These are phyloP conservation scores for Kingdonia uniflora DNA, from an alignment of 164 flowering plant species.

Conservation along the genomic window DNA sequence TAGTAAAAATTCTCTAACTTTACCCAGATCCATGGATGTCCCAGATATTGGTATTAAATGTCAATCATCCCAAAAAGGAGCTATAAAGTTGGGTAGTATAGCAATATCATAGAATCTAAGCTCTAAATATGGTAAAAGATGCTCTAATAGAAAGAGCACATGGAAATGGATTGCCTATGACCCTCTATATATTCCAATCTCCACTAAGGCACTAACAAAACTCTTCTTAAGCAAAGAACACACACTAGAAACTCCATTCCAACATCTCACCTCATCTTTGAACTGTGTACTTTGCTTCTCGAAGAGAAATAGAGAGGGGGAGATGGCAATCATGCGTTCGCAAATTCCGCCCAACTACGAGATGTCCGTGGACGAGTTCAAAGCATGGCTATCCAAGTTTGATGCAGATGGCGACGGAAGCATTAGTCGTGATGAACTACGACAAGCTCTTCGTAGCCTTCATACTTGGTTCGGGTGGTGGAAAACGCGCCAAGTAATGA, in stretches of 20 bases:
- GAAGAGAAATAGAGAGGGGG: not conserved
- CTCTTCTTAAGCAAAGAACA: not conserved
- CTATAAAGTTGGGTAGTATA: not conserved
- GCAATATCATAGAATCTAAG: not conserved
- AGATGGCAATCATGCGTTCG: constrained; percentile 5
- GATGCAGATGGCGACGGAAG: not conserved
- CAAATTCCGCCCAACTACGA: not conserved
- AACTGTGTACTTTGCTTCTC: not conserved
- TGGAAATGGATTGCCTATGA: not conserved
- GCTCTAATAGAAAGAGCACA: not conserved
- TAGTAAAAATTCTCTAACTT: not conserved
- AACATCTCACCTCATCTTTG: not conserved
- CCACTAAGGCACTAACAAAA: not conserved
- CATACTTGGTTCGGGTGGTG: constrained; percentile 6
- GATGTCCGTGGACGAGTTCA: constrained; percentile 8
- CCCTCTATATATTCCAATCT: not conserved
- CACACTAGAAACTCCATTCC: not conserved
- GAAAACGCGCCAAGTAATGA: constrained; percentile 4
- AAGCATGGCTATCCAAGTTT: constrained; percentile 3
- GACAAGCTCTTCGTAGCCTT: constrained; percentile 4
- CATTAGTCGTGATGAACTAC: not conserved
- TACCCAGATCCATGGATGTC: not conserved
- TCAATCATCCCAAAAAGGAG: not conserved
- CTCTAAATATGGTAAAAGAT: not conserved
- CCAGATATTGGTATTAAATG: not conserved